phyloP scores from a whole-genome alignment of 805 yeast species.

The Yarrowia bubula region DNA sequence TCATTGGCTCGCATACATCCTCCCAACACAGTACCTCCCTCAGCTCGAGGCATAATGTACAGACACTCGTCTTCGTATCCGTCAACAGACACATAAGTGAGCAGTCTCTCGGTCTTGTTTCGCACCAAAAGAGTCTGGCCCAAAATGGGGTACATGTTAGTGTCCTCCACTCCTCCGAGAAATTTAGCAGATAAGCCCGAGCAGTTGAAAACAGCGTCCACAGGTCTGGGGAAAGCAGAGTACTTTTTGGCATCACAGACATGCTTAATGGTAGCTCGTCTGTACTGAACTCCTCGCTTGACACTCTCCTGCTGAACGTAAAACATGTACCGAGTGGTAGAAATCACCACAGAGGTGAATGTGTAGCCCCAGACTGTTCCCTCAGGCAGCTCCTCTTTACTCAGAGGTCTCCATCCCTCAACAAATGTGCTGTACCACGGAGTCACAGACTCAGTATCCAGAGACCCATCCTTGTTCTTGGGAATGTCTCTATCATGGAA shows the following conservation, averaged over 20 bases:
- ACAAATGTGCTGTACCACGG: constrained; percentile 26
- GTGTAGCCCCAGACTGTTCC: constrained; percentile 56
- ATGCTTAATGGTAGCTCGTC: constrained; percentile 49
- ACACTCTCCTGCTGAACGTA: constrained; percentile 49
- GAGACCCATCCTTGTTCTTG: background rate
- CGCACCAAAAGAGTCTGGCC: constrained; percentile 51
- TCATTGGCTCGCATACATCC: constrained; percentile 67
- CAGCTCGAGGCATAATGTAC: constrained; percentile 27
- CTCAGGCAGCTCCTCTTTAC: constrained; percentile 45
- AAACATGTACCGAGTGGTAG: constrained; percentile 60
- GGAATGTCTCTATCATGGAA: constrained; percentile 15
- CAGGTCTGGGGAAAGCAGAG: constrained; percentile 30
- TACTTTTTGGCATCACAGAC: constrained; percentile 51
- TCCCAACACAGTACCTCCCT: constrained; percentile 51
- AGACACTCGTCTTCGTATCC: constrained; percentile 19
- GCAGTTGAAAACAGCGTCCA: constrained; percentile 66
- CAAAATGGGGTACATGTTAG: constrained; percentile 63
- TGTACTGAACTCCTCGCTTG: constrained; percentile 50
- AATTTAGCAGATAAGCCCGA: constrained; percentile 67
- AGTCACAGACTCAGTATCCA: constrained; percentile 5
- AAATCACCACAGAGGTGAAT: constrained; percentile 65
- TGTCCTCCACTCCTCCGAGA: constrained; percentile 66
- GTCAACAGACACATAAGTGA: constrained; percentile 1
- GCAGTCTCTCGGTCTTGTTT: constrained; percentile 15
- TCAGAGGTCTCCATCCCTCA: constrained; percentile 34